Evolutionary conservation across 2,329 filamentous ascomycete genomes (phyloP).

Genomic region (Diaporthe amygdali): DNA sequence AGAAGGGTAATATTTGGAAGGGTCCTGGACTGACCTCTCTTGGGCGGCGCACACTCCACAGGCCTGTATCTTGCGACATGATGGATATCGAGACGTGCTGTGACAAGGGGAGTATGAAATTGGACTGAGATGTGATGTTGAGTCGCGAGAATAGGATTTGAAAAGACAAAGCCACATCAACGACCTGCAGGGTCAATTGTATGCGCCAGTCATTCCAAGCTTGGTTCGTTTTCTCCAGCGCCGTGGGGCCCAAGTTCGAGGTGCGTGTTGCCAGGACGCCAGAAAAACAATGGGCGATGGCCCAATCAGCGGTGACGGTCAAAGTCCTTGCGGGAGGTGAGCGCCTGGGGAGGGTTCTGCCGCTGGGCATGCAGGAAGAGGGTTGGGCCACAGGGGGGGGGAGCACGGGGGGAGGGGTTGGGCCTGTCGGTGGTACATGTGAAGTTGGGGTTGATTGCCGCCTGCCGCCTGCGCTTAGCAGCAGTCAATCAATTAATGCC

Average conservation of each 20-base stretch:
- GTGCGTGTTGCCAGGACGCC: conserved; percentile 22
- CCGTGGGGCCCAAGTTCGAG: conserved; percentile 11
- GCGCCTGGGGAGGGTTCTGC: neutral
- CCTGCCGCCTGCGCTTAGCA: conserved; percentile 2
- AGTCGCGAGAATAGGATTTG: neutral
- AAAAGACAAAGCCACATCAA: neutral
- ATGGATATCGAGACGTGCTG: conserved; percentile 31
- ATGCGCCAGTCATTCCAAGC: conserved; percentile 4
- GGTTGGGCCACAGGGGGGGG: neutral
- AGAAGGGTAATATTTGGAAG: conserved; percentile 6
- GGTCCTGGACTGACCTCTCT: conserved; percentile 72
- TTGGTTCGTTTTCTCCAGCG: conserved; percentile 4
- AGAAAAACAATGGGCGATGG: conserved; percentile 20
- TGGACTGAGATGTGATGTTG: neutral
- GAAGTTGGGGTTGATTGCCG: neutral
- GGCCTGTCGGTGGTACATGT: too few species aligned
- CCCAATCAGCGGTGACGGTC: conserved; percentile 1
- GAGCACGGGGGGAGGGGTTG: too few species aligned
- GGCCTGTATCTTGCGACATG: conserved; percentile 87
- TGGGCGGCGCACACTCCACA: conserved; percentile 91
- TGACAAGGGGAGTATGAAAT: neutral
- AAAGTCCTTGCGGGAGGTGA: neutral
- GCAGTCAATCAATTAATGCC: neutral
- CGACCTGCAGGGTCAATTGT: neutral
- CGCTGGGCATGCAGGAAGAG: too few species aligned